Evolutionary conservation across 164 flowering plant genomes (phyloP).

Genomic region (Protea cynaroides): DNA sequence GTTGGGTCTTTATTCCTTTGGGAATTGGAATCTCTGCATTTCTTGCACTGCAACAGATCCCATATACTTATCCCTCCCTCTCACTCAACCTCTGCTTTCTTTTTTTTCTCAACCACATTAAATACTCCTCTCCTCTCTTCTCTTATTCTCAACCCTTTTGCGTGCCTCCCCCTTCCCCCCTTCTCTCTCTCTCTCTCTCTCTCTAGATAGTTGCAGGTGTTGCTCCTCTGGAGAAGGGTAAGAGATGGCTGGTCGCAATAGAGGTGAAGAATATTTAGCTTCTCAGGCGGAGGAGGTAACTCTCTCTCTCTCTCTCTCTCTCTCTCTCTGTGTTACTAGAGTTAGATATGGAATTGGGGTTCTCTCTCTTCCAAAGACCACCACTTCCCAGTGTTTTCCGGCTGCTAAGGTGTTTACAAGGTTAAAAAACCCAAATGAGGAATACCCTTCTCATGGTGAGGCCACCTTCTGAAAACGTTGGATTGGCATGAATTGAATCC

Average conservation of each 20-base stretch:
- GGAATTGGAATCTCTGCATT: no score
- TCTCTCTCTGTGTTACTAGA: not conserved
- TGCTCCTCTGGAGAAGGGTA: constrained; percentile 7
- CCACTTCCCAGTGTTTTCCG: no score
- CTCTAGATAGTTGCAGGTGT: constrained; percentile 4
- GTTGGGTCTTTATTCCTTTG: not conserved
- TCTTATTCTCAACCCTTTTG: no score
- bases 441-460: no score
- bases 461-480: no score
- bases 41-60: not conserved
- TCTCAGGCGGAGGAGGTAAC: constrained; percentile 32
- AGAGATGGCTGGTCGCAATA: constrained; percentile 30
- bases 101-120: not conserved
- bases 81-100: not conserved
- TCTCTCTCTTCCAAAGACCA: no score
- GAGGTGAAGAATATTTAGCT: constrained; percentile 24
- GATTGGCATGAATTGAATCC: no score
- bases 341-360: not conserved
- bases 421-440: no score
- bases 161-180: not conserved
- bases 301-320: not conserved
- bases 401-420: no score
- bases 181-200: constrained; percentile 1
- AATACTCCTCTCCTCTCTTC: not conserved
- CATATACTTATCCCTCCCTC: no score